Percentiles rank a stretch among this genome's conserved stretches.
phyloP scores from a whole-genome alignment of 2,329 filamentous ascomycete genomes.

The Claviceps digitariae region DNA sequence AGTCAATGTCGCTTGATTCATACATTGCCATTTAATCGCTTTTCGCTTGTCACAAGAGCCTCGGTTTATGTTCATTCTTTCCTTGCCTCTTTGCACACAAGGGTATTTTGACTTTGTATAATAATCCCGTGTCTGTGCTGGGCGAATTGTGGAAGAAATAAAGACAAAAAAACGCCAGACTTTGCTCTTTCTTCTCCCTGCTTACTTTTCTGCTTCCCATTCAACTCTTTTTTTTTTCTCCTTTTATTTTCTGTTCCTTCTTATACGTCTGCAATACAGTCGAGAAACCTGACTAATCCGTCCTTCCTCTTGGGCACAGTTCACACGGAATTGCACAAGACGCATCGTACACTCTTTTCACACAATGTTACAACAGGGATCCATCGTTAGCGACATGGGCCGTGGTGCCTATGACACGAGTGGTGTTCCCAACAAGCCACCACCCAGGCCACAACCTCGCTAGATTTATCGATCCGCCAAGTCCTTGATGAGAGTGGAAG shows the following conservation, averaged over 20 bases:
- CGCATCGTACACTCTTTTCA: slow-evolving; percentile 10
- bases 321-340: background rate
- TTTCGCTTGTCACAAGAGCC: slow-evolving; percentile 8
- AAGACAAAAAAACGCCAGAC: background rate
- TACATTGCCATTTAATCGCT: slow-evolving; percentile 1
- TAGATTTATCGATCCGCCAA: slow-evolving; percentile 11
- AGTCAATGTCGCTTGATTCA: slow-evolving; percentile 21
- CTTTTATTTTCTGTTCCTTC: background rate
- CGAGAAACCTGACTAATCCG: background rate
- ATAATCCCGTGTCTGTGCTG: background rate
- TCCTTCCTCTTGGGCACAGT: background rate
- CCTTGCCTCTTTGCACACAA: background rate
- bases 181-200: background rate
- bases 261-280: background rate
- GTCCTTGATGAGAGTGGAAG: background rate
- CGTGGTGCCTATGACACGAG: slow-evolving; percentile 40
- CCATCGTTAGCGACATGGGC: slow-evolving; percentile 30
- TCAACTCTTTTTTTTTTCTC: background rate
- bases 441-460: slow-evolving; percentile 26
- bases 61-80: background rate
- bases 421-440: slow-evolving; percentile 34
- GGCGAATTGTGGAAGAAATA: background rate
- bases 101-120: background rate
- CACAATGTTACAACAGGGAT: slow-evolving; percentile 24
- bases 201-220: too few relatives aligned